phyloP scores from a whole-genome alignment of 139 green algal genomes.

The Zygnema circumcarinatum region DNA sequence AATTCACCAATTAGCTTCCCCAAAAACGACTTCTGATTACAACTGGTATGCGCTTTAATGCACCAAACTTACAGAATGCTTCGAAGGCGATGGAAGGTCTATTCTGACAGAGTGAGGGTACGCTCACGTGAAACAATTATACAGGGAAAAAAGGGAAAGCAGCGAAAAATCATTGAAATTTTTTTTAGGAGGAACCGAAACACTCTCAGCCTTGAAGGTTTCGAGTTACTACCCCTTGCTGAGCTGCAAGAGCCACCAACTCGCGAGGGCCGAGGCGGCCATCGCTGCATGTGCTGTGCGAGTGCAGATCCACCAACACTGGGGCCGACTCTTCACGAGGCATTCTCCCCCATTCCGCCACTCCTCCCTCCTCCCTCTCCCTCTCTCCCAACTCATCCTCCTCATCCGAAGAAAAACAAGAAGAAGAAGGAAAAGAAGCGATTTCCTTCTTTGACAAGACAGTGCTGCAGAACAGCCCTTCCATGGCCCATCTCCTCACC shows the following conservation, averaged over 20 bases:
- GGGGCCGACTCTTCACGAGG: background rate
- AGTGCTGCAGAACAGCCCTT: background rate
- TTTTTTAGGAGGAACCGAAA: too few relatives aligned
- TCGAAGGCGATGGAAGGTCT: background rate
- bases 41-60: too few relatives aligned
- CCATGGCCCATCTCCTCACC: background rate
- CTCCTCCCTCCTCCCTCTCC: background rate
- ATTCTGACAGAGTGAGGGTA: background rate
- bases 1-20: too few relatives aligned
- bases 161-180: too few relatives aligned
- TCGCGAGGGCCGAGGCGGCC: conserved; percentile 29
- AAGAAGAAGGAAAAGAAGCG: background rate
- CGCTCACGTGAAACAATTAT: too few relatives aligned
- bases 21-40: too few relatives aligned
- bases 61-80: too few relatives aligned
- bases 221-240: conserved; percentile 37
- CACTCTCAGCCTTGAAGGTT: too few relatives aligned
- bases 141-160: too few relatives aligned
- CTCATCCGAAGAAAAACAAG: too few relatives aligned
- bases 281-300: conserved; percentile 56
- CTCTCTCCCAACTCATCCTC: too few relatives aligned
- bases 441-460: background rate
- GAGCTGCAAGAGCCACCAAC: conserved; percentile 15
- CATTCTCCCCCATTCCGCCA: background rate
- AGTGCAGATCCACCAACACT: conserved; percentile 32